Evolutionary conservation across 805 yeast species (phyloP), one percentile per base, ranked within the genome.

Genomic region (Clavispora carvajalis): DNA sequence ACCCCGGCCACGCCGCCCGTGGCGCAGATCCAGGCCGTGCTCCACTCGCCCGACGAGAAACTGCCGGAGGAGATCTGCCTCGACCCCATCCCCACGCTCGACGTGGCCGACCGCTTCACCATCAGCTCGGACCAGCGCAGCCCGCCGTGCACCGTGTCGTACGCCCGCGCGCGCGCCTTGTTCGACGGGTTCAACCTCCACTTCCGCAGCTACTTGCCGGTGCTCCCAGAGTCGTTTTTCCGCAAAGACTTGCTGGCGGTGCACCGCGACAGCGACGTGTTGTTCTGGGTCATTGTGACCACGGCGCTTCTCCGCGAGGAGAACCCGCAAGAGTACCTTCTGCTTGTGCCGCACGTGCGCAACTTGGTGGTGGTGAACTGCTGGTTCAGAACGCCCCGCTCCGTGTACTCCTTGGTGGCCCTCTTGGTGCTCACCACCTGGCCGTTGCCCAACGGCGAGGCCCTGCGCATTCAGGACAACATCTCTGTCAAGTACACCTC

Each of bases 311-410:
- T 69, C 37, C 58, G 57, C 40, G 49, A 54, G 17, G 42, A 46
- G 34, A 19, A 45, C 10, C 41, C 53, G 13, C 22, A 38, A 7
- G 49, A 47, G 25, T 65, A 67, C 46, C 31, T 46, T 22, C 42
- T 37, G 7, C 52, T 69, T 37, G 45, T 62, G 2, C 53, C 52
- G 15, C 70, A 67, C 37, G 55, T 69, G 19, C 65, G 65, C 40
- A 48, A 54, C 22, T 55, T 69, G 47, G 70, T 69, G 22, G 71
- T 67, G 37, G 60, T 61, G 35, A 59, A 56, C 42, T 67, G 73
- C 52, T 69, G 74, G 74, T 54, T 63, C 38, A 57, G 58, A 34
- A 69, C 74, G n/a, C 74, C 74, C 12, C 58, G 74, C 46, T 65
- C 71, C 9, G 60, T 67, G 13, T 66, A 64, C 46, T 60, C 64